Evolutionary conservation across 2,329 filamentous ascomycete species (phyloP).

Genomic region (Fusarium sp.): DNA sequence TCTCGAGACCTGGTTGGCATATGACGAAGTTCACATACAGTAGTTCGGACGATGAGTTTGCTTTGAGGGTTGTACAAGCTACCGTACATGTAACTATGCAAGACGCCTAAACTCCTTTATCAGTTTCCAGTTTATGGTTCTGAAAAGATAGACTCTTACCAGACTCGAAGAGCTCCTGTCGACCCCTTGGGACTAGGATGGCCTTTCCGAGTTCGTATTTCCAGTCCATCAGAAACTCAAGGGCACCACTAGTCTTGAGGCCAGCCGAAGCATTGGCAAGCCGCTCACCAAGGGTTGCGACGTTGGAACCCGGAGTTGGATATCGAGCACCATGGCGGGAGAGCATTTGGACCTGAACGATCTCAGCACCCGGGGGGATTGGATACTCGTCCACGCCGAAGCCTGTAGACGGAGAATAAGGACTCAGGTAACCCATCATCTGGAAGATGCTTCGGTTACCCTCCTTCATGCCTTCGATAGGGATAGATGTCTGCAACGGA

Average conservation of each 20-base stretch:
- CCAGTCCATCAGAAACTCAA: constrained; percentile 76
- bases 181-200: constrained; percentile 76
- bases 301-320: constrained; percentile 68
- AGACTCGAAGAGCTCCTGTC: constrained; percentile 77
- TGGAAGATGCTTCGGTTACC: constrained; percentile 74
- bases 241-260: constrained; percentile 64
- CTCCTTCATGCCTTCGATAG: constrained; percentile 67
- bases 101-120: constrained; percentile 57
- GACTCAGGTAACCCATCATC: constrained; percentile 72
- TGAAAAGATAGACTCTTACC: constrained; percentile 43
- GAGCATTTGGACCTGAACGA: constrained; percentile 76
- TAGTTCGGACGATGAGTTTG: constrained; percentile 78
- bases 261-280: constrained; percentile 63
- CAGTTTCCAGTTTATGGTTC: background rate
- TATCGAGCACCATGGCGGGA: constrained; percentile 79
- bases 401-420: constrained; percentile 76
- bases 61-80: constrained; percentile 75
- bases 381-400: constrained; percentile 80
- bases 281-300: constrained; percentile 64
- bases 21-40: constrained; percentile 50
- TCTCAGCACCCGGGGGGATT: constrained; percentile 71
- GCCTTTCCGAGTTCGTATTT: constrained; percentile 74
- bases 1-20: background rate
- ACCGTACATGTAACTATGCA: constrained; percentile 78
- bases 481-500: constrained; percentile 75